Evolutionary conservation across 2,329 filamentous ascomycete species (phyloP).

Genomic region (Arthrobotrys musiformis): DNA sequence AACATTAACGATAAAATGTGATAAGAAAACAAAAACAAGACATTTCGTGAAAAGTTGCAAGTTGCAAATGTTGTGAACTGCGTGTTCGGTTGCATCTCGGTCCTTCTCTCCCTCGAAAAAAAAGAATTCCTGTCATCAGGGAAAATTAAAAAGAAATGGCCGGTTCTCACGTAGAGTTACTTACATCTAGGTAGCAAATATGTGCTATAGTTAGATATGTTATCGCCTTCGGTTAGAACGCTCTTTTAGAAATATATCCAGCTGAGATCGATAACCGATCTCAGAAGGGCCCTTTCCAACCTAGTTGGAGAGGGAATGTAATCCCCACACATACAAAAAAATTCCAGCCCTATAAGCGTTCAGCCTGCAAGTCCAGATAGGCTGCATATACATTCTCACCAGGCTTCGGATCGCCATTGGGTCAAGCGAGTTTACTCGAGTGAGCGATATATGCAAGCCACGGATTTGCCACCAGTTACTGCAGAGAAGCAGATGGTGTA

Average conservation of each 20-base stretch:
- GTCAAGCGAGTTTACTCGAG: constrained; percentile 5
- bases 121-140: background rate
- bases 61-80: background rate
- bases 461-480: constrained; percentile 9
- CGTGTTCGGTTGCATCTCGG: background rate
- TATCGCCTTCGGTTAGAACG: constrained; percentile 2
- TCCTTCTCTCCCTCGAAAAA: too few relatives aligned
- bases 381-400: constrained; percentile 3
- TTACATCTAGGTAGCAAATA: too few relatives aligned
- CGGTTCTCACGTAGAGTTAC: background rate
- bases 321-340: background rate
- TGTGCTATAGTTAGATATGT: background rate
- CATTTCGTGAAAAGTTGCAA: background rate
- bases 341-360: constrained; percentile 9
- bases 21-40: too few relatives aligned
- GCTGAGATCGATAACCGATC: constrained; percentile 2
- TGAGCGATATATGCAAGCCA: constrained; percentile 26
- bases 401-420: constrained; percentile 1
- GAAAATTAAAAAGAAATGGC: background rate
- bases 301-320: too few relatives aligned
- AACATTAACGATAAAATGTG: background rate
- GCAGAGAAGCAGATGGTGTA: too few relatives aligned
- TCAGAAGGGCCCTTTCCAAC: background rate
- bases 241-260: background rate
- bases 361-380: background rate